phyloP scores from a whole-genome alignment of 352 stramenopile genomes.

The Globisporangium recalcitrans region DNA sequence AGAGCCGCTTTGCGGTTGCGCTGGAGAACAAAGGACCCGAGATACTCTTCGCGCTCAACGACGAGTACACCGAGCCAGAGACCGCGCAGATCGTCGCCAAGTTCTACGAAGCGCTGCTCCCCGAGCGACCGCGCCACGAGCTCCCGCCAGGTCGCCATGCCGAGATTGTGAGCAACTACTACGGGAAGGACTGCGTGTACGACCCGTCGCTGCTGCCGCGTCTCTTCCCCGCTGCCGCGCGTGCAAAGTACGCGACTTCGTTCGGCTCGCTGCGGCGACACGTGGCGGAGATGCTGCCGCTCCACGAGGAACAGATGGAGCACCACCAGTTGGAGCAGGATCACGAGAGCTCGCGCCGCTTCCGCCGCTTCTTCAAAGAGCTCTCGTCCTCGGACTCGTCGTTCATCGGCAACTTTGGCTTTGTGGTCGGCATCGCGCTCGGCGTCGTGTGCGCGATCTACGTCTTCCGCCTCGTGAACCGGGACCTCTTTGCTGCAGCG shows the following conservation, averaged over 20 bases:
- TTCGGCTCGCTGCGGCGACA: constrained; percentile 23
- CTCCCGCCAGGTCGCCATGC: constrained; percentile 43
- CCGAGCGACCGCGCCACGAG: constrained; percentile 46
- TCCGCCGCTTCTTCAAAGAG: constrained; percentile 20
- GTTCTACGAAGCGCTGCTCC: constrained; percentile 65
- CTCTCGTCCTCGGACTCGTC: constrained; percentile 28
- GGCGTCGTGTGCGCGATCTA: constrained; percentile 46
- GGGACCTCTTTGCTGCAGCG: constrained; percentile 16
- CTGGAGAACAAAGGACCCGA: constrained; percentile 49
- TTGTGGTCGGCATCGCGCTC: constrained; percentile 37
- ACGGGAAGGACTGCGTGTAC: constrained; percentile 53
- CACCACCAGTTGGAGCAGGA: not conserved
- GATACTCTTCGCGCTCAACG: constrained; percentile 73
- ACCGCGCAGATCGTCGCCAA: constrained; percentile 46
- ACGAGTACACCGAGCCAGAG: constrained; percentile 56
- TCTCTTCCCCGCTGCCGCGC: not conserved
- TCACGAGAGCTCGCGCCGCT: constrained; percentile 5
- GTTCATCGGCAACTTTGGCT: constrained; percentile 24
- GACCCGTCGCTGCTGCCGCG: constrained; percentile 23
- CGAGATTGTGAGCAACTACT: constrained; percentile 70
- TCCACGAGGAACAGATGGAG: constrained; percentile 4
- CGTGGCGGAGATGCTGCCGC: not conserved
- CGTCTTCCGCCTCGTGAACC: constrained; percentile 55
- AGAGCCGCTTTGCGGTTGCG: constrained; percentile 29
- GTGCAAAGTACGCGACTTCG: not conserved